These are phyloP conservation scores for Triticum urartu DNA, from an alignment of 176 grass and related monocot species.

Conservation along the genomic window DNA sequence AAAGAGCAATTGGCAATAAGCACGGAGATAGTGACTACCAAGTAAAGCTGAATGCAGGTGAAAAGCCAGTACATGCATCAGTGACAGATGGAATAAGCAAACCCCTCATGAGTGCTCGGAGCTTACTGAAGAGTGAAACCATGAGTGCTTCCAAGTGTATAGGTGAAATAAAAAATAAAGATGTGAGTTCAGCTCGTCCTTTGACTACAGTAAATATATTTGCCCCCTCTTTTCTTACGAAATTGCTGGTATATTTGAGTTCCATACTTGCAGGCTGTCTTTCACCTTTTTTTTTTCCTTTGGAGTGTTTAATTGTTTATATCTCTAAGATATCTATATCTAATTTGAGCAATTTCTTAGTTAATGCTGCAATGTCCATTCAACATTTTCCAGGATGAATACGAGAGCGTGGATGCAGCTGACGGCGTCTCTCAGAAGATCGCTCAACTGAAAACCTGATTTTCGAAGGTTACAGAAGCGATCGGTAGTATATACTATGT, in stretches of 20 bases:
- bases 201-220: neutral
- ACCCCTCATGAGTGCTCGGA: slow-evolving; percentile 62
- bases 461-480: slow-evolving; percentile 17
- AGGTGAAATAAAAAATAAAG: slow-evolving; percentile 66
- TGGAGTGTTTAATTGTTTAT: neutral
- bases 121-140: slow-evolving; percentile 94
- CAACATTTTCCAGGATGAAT: slow-evolving; percentile 34
- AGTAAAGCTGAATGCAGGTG: slow-evolving; percentile 39
- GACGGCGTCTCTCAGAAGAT: slow-evolving; percentile 53
- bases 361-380: neutral
- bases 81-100: slow-evolving; percentile 70
- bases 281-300: neutral
- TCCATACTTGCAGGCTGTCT: neutral
- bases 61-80: slow-evolving; percentile 50
- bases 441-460: slow-evolving; percentile 56
- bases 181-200: slow-evolving; percentile 61
- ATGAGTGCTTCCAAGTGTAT: slow-evolving; percentile 98
- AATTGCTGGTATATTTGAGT: slow-evolving; percentile 2
- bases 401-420: slow-evolving; percentile 42
- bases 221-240: neutral
- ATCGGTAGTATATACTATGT: slow-evolving; percentile 27
- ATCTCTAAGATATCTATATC: neutral
- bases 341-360: slow-evolving; percentile 9
- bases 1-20: slow-evolving; percentile 69
- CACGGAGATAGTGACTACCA: slow-evolving; percentile 45